Evolutionary conservation across 352 stramenopile species (phyloP).

Genomic region (Phytophthora agathidicida): DNA sequence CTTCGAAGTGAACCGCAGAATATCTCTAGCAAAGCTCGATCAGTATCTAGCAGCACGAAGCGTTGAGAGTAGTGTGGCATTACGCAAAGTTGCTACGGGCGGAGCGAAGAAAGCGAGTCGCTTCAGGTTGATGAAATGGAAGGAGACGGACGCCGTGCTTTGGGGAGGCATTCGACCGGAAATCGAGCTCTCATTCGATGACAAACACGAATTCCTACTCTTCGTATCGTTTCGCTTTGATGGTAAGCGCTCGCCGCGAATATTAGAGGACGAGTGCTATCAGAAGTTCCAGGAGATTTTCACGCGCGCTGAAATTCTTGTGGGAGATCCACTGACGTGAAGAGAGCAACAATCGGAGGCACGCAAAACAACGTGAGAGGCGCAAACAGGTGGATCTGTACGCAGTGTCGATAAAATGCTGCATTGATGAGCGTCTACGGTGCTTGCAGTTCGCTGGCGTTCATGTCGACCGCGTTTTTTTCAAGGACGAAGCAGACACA

Average conservation of each 20-base stretch:
- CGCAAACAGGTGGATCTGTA: background rate
- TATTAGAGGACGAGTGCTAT: slow-evolving; percentile 53
- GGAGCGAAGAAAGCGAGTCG: slow-evolving; percentile 61
- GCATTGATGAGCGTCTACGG: too few relatives aligned
- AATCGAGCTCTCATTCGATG: slow-evolving; percentile 79
- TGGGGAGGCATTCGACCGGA: slow-evolving; percentile 87
- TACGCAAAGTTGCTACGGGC: slow-evolving; percentile 24
- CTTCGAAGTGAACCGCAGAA: slow-evolving; percentile 64
- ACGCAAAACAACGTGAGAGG: background rate
- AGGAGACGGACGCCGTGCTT: slow-evolving; percentile 81
- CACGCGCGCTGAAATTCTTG: slow-evolving; percentile 29
- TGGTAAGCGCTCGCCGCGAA: slow-evolving; percentile 36
- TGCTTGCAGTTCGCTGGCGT: too few relatives aligned
- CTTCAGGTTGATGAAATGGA: slow-evolving; percentile 89
- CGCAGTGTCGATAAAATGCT: too few relatives aligned
- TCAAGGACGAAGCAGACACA: background rate
- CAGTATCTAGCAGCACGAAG: slow-evolving; percentile 36
- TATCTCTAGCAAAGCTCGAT: slow-evolving; percentile 41
- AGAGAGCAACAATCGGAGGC: background rate
- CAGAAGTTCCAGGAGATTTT: slow-evolving; percentile 57
- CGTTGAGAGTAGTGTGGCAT: slow-evolving; percentile 26
- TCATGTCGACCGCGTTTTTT: background rate
- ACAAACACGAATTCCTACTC: slow-evolving; percentile 65
- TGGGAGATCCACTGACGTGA: slow-evolving; percentile 23
- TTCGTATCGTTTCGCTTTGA: slow-evolving; percentile 64